Evolutionary conservation across 2,329 filamentous ascomycete species (phyloP).

Genomic region (Chrysoporthe austroafricana): DNA sequence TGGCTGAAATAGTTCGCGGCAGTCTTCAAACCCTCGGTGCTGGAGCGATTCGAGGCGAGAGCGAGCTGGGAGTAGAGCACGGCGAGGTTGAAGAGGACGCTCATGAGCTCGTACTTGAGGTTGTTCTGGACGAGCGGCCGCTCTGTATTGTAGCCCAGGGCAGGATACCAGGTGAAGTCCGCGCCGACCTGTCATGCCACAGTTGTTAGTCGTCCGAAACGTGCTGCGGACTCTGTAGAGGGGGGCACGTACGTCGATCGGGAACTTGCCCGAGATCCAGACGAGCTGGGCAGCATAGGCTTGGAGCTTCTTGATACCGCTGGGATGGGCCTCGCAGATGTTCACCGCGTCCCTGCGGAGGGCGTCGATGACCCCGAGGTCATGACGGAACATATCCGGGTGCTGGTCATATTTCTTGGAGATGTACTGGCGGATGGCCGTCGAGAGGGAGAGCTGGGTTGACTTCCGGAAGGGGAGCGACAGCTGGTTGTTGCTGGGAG

Average conservation of each 20-base stretch:
- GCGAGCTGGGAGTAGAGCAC: slow-evolving; percentile 93
- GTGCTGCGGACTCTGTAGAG: slow-evolving; percentile 18
- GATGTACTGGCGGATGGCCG: slow-evolving; percentile 91
- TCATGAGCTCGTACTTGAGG: slow-evolving; percentile 83
- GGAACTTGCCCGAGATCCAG: slow-evolving; percentile 94
- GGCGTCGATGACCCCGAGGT: slow-evolving; percentile 81
- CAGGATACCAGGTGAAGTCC: slow-evolving; percentile 95
- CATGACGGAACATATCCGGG: slow-evolving; percentile 91
- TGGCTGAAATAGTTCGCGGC: slow-evolving; percentile 90
- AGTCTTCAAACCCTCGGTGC: slow-evolving; percentile 80
- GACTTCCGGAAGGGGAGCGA: slow-evolving; percentile 88
- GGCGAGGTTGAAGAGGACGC: slow-evolving; percentile 90
- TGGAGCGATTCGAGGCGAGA: slow-evolving; percentile 75
- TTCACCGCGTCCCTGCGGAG: slow-evolving; percentile 86
- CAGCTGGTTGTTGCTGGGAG: slow-evolving; percentile 60
- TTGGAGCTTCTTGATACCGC: slow-evolving; percentile 85
- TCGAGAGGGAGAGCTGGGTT: slow-evolving; percentile 75
- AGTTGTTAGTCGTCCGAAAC: neutral
- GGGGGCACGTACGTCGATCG: slow-evolving; percentile 72
- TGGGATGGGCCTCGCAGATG: slow-evolving; percentile 84
- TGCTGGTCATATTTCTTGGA: slow-evolving; percentile 98
- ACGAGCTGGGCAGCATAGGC: slow-evolving; percentile 89
- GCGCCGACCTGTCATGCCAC: slow-evolving; percentile 72
- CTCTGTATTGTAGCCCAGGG: slow-evolving; percentile 85
- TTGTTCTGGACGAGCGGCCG: slow-evolving; percentile 70